Conservation (phyloP, 225 moss, liverwort and hornwort species). For the Polytrichum formosum region DNA sequence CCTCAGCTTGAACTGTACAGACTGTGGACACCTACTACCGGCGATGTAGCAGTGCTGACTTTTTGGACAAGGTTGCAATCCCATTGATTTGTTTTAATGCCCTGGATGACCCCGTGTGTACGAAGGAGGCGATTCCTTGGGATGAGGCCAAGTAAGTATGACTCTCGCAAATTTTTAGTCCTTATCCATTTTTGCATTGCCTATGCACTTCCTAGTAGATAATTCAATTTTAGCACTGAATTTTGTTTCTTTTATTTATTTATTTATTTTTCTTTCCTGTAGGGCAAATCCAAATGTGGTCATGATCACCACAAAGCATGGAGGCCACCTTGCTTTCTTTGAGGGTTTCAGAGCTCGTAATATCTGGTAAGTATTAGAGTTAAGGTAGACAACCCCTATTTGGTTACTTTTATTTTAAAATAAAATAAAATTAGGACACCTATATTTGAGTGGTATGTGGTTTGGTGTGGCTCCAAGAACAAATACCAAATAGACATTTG, state of each 20-base stretch:
- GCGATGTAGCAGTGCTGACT: constrained; percentile 74
- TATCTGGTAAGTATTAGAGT: constrained; percentile 49
- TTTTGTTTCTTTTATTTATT: not conserved
- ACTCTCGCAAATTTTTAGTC: not conserved
- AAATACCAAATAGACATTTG: no score
- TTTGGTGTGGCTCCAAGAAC: no score
- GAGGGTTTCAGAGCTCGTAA: constrained; percentile 63
- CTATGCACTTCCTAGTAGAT: not conserved
- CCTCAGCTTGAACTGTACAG: constrained; percentile 27
- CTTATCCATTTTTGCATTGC: no score
- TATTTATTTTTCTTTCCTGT: constrained; percentile 7
- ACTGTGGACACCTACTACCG: constrained; percentile 94
- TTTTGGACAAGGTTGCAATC: constrained; percentile 60
- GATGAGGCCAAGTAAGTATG: constrained; percentile 77
- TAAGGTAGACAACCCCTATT: no score
- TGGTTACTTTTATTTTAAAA: no score
- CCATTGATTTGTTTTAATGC: constrained; percentile 81
- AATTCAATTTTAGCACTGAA: no score
- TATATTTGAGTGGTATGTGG: no score
- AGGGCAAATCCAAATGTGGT: constrained; percentile 76
- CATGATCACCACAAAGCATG: constrained; percentile 68
- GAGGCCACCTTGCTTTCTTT: constrained; percentile 81
- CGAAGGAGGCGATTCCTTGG: constrained; percentile 80
- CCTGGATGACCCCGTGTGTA: constrained; percentile 83
- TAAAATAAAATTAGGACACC: no score